Conservation (phyloP, 495 filamentous ascomycete genomes). For the Terfezia boudieri region DNA sequence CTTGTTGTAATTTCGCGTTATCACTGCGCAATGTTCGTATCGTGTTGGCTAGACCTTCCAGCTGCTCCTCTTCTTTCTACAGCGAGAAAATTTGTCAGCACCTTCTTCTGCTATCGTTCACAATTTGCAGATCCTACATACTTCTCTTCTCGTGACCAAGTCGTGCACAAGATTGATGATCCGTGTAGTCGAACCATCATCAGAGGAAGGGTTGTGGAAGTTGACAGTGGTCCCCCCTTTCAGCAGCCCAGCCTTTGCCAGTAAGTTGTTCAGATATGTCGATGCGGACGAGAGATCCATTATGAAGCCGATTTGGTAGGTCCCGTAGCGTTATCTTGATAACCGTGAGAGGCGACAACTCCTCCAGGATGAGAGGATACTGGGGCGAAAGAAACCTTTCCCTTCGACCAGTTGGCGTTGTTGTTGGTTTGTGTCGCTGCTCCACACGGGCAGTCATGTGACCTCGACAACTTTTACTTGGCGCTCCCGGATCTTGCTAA, state of each 20-base stretch:
- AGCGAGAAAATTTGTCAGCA: no score
- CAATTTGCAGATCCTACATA: background rate
- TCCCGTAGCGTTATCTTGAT: no score
- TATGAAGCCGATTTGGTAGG: background rate
- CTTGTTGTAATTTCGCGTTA: slow-evolving; percentile 43
- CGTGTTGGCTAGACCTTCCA: slow-evolving; percentile 56
- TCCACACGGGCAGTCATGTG: no score
- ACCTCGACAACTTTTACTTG: no score
- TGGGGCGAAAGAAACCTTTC: no score
- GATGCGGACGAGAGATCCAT: background rate
- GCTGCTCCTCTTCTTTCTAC: slow-evolving; percentile 71
- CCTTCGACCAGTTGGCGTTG: no score
- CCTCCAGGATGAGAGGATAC: no score
- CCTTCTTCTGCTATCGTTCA: no score
- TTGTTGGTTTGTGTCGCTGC: no score
- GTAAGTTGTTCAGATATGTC: background rate
- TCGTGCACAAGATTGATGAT: background rate
- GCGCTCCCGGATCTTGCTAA: no score
- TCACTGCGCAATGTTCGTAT: slow-evolving; percentile 50
- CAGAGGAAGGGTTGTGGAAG: background rate
- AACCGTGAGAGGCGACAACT: no score
- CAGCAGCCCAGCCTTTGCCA: background rate
- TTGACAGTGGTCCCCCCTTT: background rate
- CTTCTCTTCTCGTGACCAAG: background rate
- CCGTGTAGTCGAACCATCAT: background rate